Percentiles rank a stretch among this genome's conserved stretches.
phyloP scores from a whole-genome alignment of 2,329 filamentous ascomycete species.

The Aspergillus ibericus region DNA sequence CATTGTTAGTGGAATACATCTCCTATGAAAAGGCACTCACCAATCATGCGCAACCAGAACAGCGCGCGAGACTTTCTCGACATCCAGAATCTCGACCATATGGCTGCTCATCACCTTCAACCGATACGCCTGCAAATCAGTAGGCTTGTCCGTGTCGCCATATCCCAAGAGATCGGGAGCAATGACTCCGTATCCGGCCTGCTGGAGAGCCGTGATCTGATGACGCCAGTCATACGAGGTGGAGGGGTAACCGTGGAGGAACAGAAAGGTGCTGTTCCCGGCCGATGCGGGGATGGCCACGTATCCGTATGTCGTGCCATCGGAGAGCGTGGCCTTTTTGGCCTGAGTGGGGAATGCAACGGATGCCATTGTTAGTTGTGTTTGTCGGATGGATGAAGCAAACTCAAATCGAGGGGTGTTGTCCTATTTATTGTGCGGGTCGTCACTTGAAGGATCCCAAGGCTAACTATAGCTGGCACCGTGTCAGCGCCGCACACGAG shows the following conservation, averaged over 20 bases:
- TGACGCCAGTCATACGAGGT: constrained; percentile 47
- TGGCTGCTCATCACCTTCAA: constrained; percentile 35
- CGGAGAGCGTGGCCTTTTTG: constrained; percentile 17
- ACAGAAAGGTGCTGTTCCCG: constrained; percentile 40
- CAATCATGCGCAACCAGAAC: constrained; percentile 28
- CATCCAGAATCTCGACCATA: constrained; percentile 35
- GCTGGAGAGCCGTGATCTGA: constrained; percentile 38
- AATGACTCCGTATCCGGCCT: constrained; percentile 45
- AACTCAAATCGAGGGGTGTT: background rate
- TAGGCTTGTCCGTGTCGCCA: constrained; percentile 36
- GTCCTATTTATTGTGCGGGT: background rate
- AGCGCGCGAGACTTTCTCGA: constrained; percentile 21
- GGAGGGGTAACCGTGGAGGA: constrained; percentile 54
- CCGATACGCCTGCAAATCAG: constrained; percentile 26
- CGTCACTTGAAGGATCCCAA: no score
- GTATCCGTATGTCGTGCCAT: constrained; percentile 29
- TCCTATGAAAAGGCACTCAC: background rate
- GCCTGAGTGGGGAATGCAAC: constrained; percentile 20
- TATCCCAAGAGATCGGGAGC: constrained; percentile 46
- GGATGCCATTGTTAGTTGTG: constrained; percentile 13
- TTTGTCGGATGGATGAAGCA: background rate
- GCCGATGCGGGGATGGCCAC: constrained; percentile 23
- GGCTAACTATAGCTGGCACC: no score
- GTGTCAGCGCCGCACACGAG: no score
- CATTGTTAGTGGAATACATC: background rate